Evolutionary conservation across 805 yeast genomes (phyloP), one percentile per base, ranked within the genome.

Genomic region (Tetrapisispora phaffii): DNA sequence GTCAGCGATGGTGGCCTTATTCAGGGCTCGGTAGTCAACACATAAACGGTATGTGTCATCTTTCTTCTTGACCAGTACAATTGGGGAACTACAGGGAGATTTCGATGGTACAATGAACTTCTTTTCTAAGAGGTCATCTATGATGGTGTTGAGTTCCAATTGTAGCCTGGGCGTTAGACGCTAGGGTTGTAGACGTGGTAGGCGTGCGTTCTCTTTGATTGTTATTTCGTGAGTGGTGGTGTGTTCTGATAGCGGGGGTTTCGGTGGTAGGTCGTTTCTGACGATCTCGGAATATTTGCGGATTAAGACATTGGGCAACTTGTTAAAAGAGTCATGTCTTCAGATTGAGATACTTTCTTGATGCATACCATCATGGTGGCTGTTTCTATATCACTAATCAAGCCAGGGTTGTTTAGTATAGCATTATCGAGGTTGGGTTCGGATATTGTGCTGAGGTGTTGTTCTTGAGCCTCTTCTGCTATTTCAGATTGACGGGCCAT

Each of bases 1-100:
- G 16, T 45, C 50, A 12, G 37, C 28, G 21, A 48, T 26, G 2
- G 52, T 49, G 4, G 44, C 45, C 7, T 40, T 26, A 16, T 50
- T 49, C 21, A 50, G 23, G 3, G 28, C 28, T 0, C 51, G 23
- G 37, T 47, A 49, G 33, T 49, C 54, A 4, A 47, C 46, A 32
- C 48, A 44, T 15, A 47, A 15, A 15, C 48, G 26, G 13, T 44
- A 44, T 7, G 50, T 31, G 3, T 32, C 48, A 19, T 52, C 55
- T 32, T 48, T 50, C 40, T 48, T 51, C 37, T 40, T 44, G 13
- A 50, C 51, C 12, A 52, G 21, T 3, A 50, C 43, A 10, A 51
- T 45, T 1, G 55, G 53, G 17, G 55, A 49, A 22, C 50, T 45
- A 31, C 29, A 46, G 1, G 50, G 53, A 15, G 47, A 29, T 35